These are phyloP conservation scores for Senna tora DNA, from an alignment of 306 rosid species.

Conservation along the genomic window DNA sequence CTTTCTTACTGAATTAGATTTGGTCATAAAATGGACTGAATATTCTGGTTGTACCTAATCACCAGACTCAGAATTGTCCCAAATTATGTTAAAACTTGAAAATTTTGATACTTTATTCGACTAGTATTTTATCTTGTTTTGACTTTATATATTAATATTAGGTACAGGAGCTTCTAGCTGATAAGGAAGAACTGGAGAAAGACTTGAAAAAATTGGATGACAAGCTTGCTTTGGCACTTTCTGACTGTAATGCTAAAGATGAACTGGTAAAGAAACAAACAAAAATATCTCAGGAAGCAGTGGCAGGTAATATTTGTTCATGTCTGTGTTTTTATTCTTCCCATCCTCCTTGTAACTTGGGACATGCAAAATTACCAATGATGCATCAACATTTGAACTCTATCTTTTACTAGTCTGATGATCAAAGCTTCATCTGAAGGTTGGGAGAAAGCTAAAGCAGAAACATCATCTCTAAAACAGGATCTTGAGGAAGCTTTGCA, in stretches of 20 bases:
- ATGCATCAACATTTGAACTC: neutral
- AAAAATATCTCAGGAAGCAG: constrained; percentile 59
- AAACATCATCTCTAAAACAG: constrained; percentile 44
- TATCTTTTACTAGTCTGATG: neutral
- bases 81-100: neutral
- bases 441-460: constrained; percentile 65
- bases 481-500: constrained; percentile 53
- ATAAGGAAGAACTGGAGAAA: constrained; percentile 63
- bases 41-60: neutral
- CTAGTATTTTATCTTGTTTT: constrained; percentile 2
- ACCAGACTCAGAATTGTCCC: neutral
- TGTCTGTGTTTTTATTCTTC: neutral
- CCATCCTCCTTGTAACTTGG: neutral
- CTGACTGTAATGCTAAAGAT: constrained; percentile 63
- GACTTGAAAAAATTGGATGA: constrained; percentile 52
- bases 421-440: constrained; percentile 45
- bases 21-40: neutral
- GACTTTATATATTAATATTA: constrained; percentile 29
- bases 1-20: constrained; percentile 23
- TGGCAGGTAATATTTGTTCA: constrained; percentile 44
- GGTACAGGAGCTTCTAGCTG: constrained; percentile 49
- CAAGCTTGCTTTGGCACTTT: constrained; percentile 55
- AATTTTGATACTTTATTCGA: neutral
- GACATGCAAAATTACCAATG: constrained; percentile 1
- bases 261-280: constrained; percentile 63